Base-by-base conservation (phyloP, 345 rosid genomes). In the Raphanus sativus region DNA sequence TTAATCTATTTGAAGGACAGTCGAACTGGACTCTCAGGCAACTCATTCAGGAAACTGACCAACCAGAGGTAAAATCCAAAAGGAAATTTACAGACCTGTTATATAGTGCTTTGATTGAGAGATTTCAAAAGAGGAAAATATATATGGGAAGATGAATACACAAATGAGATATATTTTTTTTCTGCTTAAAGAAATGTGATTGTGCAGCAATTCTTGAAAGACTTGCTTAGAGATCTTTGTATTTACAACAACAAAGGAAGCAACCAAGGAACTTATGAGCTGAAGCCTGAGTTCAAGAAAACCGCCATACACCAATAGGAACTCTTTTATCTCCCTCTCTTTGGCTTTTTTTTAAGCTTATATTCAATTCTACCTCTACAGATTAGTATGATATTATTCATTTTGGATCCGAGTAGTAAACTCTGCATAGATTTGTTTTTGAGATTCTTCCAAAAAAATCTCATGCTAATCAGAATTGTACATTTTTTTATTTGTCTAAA, bases 1-100 rank as follows among this genome's bases (percentile, higher is more conserved):
- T 94, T 78, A 94, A 91, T 85, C 96, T 90, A 25, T 91, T 94
- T 17, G 97, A 94, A 81, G 88, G 93, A 80, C 97, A 94, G 81
- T 67, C 91, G 2, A 90, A 94, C 76, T 94, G 97, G 94, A 89
- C 91, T 56, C 66, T 88, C 62, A 86, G 88, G 75, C 91, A 76
- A 62, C 87, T 94, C 34, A 87, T 94, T 80, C 90, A 89, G 58
- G 93, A 94, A 86, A 94, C 98, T 0, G 91, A 91, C 71, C 98
- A 91, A 69, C 98, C 98, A 25, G 97, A 86, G 86, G 96, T 91
- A 87, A 50, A 40, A 5, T 5, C 86, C 67, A 50, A 24, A 54
- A 48, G 62, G 63, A 62, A 28, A 6, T 11, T 42, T 11, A 48
- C 56, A 40, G 21, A 21, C 21, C 6, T 36, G 29, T 62, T 28